Evolutionary conservation across 441 rosid genomes (phyloP).

Genomic region (Mallotus japonicus): DNA sequence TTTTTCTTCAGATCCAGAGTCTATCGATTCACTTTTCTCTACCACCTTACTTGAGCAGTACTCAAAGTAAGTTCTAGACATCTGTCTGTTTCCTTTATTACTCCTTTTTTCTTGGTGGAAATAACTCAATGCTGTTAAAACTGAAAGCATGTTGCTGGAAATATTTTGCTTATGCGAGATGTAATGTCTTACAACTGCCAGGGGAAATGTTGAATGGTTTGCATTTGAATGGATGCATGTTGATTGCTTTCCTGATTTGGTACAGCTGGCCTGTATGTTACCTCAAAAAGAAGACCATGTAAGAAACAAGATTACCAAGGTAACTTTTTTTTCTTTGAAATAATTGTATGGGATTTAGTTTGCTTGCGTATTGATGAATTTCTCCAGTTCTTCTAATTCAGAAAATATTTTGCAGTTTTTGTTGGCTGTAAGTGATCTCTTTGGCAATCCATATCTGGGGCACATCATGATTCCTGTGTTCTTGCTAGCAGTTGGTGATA

Average conservation of each 20-base stretch:
- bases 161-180: conserved; percentile 26
- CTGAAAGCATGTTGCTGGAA: conserved; percentile 18
- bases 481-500: conserved; percentile 79
- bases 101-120: conserved; percentile 13
- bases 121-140: background rate
- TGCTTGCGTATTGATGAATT: conserved; percentile 15
- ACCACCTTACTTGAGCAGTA: conserved; percentile 60
- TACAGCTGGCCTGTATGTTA: conserved; percentile 75
- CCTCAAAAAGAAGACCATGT: conserved; percentile 88
- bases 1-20: conserved; percentile 53
- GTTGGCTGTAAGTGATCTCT: conserved; percentile 64
- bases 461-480: conserved; percentile 85
- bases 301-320: conserved; percentile 83
- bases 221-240: conserved; percentile 92
- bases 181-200: conserved; percentile 30
- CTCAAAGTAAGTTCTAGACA: conserved; percentile 50
- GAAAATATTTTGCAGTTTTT: conserved; percentile 62
- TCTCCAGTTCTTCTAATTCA: conserved; percentile 27
- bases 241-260: conserved; percentile 84
- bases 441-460: conserved; percentile 76
- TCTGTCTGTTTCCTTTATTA: conserved; percentile 16
- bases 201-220: conserved; percentile 83
- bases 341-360: conserved; percentile 4
- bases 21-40: conserved; percentile 48
- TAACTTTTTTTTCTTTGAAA: conserved; percentile 28